Conservation (phyloP, 305 asterid genomes). For the Nicotiana rustica region DNA sequence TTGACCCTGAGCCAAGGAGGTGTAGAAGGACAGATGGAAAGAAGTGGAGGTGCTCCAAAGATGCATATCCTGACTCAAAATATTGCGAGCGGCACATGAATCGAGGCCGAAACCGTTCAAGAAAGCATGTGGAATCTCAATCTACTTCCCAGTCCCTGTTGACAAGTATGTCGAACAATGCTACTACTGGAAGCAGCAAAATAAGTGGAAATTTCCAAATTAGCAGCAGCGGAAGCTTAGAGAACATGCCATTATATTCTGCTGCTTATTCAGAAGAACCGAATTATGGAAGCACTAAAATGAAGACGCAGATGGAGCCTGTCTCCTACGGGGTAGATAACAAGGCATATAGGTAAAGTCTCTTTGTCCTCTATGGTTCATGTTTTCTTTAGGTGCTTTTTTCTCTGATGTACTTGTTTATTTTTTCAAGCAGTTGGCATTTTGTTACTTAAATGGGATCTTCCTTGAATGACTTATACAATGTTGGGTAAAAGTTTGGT, state of each 20-base stretch:
- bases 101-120: constrained; percentile 99
- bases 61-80: constrained; percentile 97
- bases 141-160: constrained; percentile 76
- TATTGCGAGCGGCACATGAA: constrained; percentile 99
- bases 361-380: background rate
- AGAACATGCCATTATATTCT: constrained; percentile 65
- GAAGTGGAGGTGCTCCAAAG: constrained; percentile 99
- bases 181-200: constrained; percentile 65
- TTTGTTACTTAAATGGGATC: background rate
- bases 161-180: constrained; percentile 63
- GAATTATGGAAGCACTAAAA: constrained; percentile 59
- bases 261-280: constrained; percentile 64
- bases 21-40: constrained; percentile 99
- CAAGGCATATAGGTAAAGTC: constrained; percentile 73
- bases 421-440: background rate
- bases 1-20: constrained; percentile 98
- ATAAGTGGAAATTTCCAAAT: constrained; percentile 48
- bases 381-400: background rate
- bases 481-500: background rate
- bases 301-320: constrained; percentile 84
- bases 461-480: constrained; percentile 10
- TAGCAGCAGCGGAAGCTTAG: constrained; percentile 64
- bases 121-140: constrained; percentile 99
- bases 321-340: constrained; percentile 62
- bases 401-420: constrained; percentile 16